Evolutionary conservation across 2,329 filamentous ascomycete species (phyloP), one percentile per base, ranked within the genome.

Genomic region (Botryotinia globosa): DNA sequence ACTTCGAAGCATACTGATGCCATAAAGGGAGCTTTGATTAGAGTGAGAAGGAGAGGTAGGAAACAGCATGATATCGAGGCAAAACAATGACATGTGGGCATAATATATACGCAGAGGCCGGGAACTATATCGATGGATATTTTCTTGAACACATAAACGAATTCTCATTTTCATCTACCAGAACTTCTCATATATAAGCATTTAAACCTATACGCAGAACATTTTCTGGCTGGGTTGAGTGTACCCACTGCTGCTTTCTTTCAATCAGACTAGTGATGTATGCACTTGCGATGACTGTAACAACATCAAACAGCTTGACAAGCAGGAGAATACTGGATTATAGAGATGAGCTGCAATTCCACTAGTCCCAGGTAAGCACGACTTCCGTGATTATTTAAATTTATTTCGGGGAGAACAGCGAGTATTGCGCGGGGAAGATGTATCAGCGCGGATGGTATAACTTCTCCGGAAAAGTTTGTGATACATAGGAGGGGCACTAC

Each of bases 101-200:
- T 1, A n/a, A 1, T n/a, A 3, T 51, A 51, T 3, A 51, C 0
- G 48, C 48, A 54, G n/a, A 0, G 0, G 48, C 48, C n/a, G 12
- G 25, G 4, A 54, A 54, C 0, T 0, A n/a, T 16, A n/a, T 54
- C 16, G 48, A 16, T n/a, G 25, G 0, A n/a, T 6, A n/a, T n/a
- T 54, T n/a, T 54, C 25, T 54, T n/a, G 3, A 16, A 16, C 6
- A 54, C 0, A n/a, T 54, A 54, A 54, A 54, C 2, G 48, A 16
- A n/a, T n/a, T 14, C 10, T 51, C 12, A n/a, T n/a, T 51, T 51
- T 14, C 25, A n/a, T 51, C 14, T n/a, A 14, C 22, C 48, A 14
- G 2, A 51, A 51, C 1, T n/a, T 51, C 4, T 5, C 1, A 12
- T 20, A 8, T 22, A 6, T 51, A 51, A n/a, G 4, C 4, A n/a